A percentile compares a stretch with the other conserved stretches of the same genome.
Conservation (phyloP, 441 rosid species). For the Erysimum cheiri region DNA sequence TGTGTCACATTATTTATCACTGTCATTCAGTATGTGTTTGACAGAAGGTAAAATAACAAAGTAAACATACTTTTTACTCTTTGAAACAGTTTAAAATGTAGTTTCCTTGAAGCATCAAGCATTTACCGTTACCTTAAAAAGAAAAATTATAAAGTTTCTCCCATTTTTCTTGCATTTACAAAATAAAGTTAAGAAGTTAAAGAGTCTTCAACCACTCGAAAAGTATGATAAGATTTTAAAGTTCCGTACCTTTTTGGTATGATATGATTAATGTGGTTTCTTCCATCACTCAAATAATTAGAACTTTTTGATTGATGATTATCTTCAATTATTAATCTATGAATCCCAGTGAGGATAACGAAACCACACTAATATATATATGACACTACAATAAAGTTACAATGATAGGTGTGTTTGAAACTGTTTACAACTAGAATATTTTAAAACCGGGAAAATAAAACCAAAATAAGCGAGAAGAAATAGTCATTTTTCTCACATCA, state of each 20-base stretch:
- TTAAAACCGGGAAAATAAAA: no score
- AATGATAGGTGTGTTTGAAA: no score
- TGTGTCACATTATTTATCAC: constrained; percentile 21
- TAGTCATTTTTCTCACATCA: no score
- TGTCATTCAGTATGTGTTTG: constrained; percentile 15
- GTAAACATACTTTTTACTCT: constrained; percentile 1
- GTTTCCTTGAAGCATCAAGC: background rate
- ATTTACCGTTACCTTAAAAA: background rate
- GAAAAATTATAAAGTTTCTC: background rate
- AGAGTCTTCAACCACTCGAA: constrained; percentile 10
- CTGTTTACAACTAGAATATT: no score
- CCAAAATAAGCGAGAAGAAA: no score
- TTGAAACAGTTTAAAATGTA: constrained; percentile 1
- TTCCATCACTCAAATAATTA: constrained; percentile 2
- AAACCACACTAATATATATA: constrained; percentile 4
- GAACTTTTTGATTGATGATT: background rate
- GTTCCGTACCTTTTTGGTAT: background rate
- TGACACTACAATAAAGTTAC: no score
- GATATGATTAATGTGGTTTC: constrained; percentile 10
- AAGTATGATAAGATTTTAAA: constrained; percentile 12
- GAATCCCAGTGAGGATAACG: background rate
- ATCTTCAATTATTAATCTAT: background rate
- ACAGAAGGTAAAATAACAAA: background rate
- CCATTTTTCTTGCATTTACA: background rate
- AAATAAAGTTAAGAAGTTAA: background rate